Percentiles rank a stretch among this genome's conserved stretches.
Evolutionary conservation across 2,329 filamentous ascomycete species (phyloP).

Genomic region (Exserohilum turcica): DNA sequence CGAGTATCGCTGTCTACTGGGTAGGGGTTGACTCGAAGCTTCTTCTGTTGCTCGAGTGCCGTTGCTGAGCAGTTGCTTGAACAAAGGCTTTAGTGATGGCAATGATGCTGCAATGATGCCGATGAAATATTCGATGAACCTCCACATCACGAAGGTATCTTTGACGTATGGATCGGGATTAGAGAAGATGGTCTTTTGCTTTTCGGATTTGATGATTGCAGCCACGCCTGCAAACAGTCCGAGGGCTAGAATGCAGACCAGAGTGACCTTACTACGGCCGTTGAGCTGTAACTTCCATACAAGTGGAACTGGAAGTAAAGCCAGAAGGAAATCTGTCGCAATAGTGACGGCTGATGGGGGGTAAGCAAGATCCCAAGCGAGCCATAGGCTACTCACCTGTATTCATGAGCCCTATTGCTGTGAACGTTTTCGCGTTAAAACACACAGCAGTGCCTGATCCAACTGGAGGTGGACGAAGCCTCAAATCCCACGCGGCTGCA

Average conservation of each 20-base stretch:
- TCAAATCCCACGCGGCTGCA: slow-evolving; percentile 52
- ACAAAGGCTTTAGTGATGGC: slow-evolving; percentile 47
- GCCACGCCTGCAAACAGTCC: background rate
- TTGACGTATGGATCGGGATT: slow-evolving; percentile 28
- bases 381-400: slow-evolving; percentile 37
- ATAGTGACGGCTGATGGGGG: background rate
- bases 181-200: background rate
- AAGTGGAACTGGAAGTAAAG: background rate
- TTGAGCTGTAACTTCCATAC: slow-evolving; percentile 1
- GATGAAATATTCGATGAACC: slow-evolving; percentile 53
- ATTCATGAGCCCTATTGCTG: slow-evolving; percentile 54
- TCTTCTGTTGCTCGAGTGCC: background rate
- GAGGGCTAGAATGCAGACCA: background rate
- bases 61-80: slow-evolving; percentile 24
- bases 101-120: slow-evolving; percentile 53
- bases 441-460: slow-evolving; percentile 49
- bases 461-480: slow-evolving; percentile 37
- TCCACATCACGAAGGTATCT: slow-evolving; percentile 54
- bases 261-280: background rate
- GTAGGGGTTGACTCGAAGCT: background rate
- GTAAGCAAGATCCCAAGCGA: background rate
- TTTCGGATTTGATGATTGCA: slow-evolving; percentile 1
- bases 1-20: background rate
- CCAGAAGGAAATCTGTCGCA: slow-evolving; percentile 1
- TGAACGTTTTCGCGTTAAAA: slow-evolving; percentile 50